Evolutionary conservation across 1,139 yeast species (phyloP).

Genomic region (Blastobotrys aristatus): DNA sequence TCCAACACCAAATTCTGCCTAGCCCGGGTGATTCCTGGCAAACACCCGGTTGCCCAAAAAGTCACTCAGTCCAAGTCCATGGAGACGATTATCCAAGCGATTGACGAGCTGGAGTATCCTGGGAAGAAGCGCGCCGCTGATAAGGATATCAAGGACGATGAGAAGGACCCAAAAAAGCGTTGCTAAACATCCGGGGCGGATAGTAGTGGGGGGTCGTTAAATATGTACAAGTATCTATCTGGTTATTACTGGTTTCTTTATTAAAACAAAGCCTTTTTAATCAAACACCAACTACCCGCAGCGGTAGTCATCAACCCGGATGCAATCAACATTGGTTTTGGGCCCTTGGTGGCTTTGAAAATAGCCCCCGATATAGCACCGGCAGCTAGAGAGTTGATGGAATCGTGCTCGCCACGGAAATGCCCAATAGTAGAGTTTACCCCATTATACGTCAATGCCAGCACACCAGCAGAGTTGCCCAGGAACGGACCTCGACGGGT

Average conservation of each 20-base stretch:
- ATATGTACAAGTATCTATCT: not conserved
- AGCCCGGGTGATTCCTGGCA: constrained; percentile 76
- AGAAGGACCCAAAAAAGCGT: not conserved
- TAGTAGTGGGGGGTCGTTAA: not conserved
- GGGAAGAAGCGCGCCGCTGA: not conserved
- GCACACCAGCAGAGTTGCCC: constrained; percentile 93
- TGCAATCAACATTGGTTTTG: constrained; percentile 82
- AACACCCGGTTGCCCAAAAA: constrained; percentile 53
- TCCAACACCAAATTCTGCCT: constrained; percentile 79
- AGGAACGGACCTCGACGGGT: constrained; percentile 94
- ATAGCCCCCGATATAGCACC: constrained; percentile 93
- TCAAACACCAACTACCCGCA: constrained; percentile 90
- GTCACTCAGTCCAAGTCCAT: constrained; percentile 54
- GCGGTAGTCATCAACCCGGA: constrained; percentile 82
- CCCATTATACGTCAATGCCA: constrained; percentile 83
- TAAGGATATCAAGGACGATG: not conserved
- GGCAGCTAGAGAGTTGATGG: constrained; percentile 73
- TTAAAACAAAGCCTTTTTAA: constrained; percentile 45
- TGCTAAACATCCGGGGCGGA: not conserved
- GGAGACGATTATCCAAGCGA: constrained; percentile 37
- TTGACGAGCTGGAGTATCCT: not conserved
- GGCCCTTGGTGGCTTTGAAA: constrained; percentile 80
- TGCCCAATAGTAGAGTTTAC: constrained; percentile 76
- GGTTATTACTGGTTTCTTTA: not conserved
- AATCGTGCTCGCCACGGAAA: constrained; percentile 82